Evolutionary conservation across 2,329 filamentous ascomycete genomes (phyloP).

Genomic region (Fusarium pseudonygamai): DNA sequence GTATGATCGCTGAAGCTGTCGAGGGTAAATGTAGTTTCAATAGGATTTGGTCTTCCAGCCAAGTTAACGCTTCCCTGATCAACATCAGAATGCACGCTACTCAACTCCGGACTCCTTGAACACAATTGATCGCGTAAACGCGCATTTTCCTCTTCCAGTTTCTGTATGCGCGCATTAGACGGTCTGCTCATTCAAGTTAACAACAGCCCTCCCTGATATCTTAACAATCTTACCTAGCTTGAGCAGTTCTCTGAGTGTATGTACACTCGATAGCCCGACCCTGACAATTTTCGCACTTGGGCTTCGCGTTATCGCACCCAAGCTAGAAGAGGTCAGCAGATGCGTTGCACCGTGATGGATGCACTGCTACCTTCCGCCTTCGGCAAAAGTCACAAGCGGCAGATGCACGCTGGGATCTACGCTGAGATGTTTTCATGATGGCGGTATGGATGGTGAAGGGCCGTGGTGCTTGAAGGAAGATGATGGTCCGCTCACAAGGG

Average conservation of each 20-base stretch:
- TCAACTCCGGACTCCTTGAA: not conserved
- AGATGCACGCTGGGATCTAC: not conserved
- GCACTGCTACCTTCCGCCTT: conserved; percentile 23
- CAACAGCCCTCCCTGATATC: rapidly evolving
- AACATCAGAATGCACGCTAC: rapidly evolving
- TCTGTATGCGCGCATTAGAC: conserved; percentile 44
- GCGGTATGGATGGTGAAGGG: not conserved
- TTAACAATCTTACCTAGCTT: not conserved
- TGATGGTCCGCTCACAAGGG: not conserved
- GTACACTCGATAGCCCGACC: conserved; percentile 8
- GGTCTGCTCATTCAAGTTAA: not conserved
- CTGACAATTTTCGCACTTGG: conserved; percentile 30
- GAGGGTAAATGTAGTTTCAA: rapidly evolving
- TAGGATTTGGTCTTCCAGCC: rapidly evolving
- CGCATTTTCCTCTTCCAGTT: conserved; percentile 51
- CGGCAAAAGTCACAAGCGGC: conserved; percentile 37
- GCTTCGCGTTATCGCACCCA: conserved; percentile 34
- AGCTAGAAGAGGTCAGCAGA: not conserved
- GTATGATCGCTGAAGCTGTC: not conserved
- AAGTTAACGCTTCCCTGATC: rapidly evolving
- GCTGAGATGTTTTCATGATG: not conserved
- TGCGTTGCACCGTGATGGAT: rapidly evolving
- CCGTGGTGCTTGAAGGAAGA: not conserved
- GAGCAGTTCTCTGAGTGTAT: conserved; percentile 17
- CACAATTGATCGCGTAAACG: conserved; percentile 44